Base-by-base conservation (phyloP, 805 yeast genomes). In the Barnettozyma vustinii region DNA sequence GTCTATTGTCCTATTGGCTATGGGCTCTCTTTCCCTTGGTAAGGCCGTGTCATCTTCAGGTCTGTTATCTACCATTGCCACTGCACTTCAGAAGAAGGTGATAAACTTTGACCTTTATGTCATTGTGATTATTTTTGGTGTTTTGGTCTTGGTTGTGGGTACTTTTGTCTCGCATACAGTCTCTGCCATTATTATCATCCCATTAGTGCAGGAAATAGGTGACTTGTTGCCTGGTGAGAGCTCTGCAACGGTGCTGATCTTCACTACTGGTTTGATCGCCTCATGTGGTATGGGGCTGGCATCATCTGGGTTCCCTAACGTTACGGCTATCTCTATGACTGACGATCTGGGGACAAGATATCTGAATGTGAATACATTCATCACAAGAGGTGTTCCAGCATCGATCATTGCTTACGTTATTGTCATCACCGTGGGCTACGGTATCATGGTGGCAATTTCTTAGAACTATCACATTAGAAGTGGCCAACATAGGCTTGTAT, bases 281-380 rank as follows among this genome's bases (percentile, higher is more conserved):
- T 90, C 97, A 0, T 85, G 87, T 47, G 99, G 98, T 50, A 94
- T 92, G 98, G 98, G 96, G 5, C 74, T 92, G 49, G 97, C 98
- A 2, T 91, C 98, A 0, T 84, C 96, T 0, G 98, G 99, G 0
- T 94, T 94, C 75, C 99, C 99, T n/a, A 92, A 94, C 62, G 96
- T 94, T 35, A 91, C 98, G 0, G 99, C 98, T 0, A 88, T 94
- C 52, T 88, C 97, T 53, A 84, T 88, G 84, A 79, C 91, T 3
- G 96, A 92, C 63, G 94, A 87, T 53, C 77, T 89, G 44, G 97
- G 97, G n/a, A 80, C 81, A 44, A 87, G 95, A 25, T 92, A 91
- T 61, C 71, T 92, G 56, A 81, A 84, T 9, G 97, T 90, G 33
- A 72, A 76, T 25, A 84, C 87, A 4, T 94, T 92, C 63, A 86